These are phyloP conservation scores for Strobilomyces echinocephalus DNA, from an alignment of 768 basidiomycete species.

Conservation along the genomic window DNA sequence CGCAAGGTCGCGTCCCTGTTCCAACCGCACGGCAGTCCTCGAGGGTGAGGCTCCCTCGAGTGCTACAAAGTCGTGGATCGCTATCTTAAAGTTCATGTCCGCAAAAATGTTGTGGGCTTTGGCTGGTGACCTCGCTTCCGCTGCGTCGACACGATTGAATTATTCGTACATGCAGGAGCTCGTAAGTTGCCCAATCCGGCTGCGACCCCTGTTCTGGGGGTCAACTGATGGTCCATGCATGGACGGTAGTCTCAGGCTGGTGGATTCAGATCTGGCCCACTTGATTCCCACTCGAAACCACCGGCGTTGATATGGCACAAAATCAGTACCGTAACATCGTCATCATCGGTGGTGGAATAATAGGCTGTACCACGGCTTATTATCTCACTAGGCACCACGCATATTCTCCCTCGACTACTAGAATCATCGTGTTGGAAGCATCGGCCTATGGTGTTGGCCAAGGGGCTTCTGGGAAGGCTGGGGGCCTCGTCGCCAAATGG, in stretches of 20 bases:
- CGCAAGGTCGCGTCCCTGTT: conserved; percentile 21
- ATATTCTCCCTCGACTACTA: conserved; percentile 36
- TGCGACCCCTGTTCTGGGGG: conserved; percentile 5
- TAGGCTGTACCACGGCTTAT: conserved; percentile 81
- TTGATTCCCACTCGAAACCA: background rate
- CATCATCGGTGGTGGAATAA: conserved; percentile 83
- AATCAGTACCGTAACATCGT: conserved; percentile 43
- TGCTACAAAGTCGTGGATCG: conserved; percentile 22
- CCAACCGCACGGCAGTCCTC: conserved; percentile 2
- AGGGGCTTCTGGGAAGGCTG: conserved; percentile 81
- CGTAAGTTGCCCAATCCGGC: background rate
- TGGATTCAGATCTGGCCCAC: too few species aligned
- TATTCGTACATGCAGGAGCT: background rate
- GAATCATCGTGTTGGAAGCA: conserved; percentile 67
- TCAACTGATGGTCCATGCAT: too few species aligned
- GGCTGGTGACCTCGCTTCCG: background rate
- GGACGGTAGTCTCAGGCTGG: too few species aligned
- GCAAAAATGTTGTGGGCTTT: background rate
- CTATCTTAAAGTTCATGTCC: conserved; percentile 6
- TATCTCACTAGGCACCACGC: conserved; percentile 61
- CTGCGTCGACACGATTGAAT: background rate
- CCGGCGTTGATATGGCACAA: conserved; percentile 18
- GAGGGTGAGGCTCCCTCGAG: background rate
- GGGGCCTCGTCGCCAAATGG: conserved; percentile 82
- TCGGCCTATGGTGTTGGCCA: conserved; percentile 64